phyloP scores from a whole-genome alignment of 176 grass and related monocot species.

The Oryza brachyantha region DNA sequence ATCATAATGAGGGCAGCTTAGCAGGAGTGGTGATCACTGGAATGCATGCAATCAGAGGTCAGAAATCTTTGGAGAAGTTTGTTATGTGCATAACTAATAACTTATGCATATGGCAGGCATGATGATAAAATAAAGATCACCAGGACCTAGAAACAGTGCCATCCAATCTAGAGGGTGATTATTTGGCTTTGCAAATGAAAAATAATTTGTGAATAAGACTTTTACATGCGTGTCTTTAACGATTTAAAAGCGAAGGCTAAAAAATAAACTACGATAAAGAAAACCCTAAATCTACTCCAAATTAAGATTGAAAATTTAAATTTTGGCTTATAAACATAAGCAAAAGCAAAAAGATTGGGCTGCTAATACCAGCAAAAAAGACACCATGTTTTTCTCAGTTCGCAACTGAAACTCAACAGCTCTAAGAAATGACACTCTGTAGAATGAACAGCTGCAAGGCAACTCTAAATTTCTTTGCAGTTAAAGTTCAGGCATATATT shows the following conservation, averaged over 20 bases:
- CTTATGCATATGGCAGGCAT: neutral
- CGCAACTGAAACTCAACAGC: neutral
- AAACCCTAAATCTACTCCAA: no score
- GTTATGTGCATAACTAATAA: neutral
- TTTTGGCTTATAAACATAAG: no score
- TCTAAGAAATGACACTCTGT: neutral
- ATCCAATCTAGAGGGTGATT: no score
- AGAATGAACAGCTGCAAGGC: neutral
- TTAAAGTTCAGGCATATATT: neutral
- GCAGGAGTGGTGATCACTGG: neutral
- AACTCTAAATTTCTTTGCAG: neutral
- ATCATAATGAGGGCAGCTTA: neutral
- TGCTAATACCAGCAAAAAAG: neutral
- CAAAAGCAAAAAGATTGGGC: no score
- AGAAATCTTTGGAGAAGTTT: neutral
- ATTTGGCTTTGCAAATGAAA: no score
- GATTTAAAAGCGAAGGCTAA: no score
- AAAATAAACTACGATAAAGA: no score
- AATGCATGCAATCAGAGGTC: neutral
- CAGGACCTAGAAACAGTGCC: neutral
- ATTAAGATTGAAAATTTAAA: no score
- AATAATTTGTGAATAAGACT: no score
- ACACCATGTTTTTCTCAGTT: neutral
- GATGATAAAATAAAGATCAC: neutral
- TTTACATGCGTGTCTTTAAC: no score